Evolutionary conservation across 768 basidiomycete genomes (phyloP).

Genomic region (Pisolithus microcarpus): DNA sequence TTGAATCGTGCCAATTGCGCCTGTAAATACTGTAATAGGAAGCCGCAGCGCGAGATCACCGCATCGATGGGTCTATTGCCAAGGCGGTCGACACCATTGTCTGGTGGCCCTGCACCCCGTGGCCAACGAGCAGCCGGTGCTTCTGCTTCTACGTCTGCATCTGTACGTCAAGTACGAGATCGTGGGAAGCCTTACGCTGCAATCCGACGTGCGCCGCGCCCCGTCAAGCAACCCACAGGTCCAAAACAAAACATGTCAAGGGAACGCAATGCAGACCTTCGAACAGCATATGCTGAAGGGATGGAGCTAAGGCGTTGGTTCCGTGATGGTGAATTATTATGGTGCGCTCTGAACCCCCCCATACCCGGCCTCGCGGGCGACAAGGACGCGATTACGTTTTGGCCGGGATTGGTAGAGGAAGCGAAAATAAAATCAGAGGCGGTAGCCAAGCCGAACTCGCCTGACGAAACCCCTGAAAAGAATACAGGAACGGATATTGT

Average conservation of each 20-base stretch:
- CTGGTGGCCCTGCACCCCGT: slow-evolving; percentile 20
- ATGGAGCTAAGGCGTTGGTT: slow-evolving; percentile 51
- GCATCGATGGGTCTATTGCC: slow-evolving; percentile 44
- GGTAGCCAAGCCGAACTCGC: slow-evolving; percentile 20
- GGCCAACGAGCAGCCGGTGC: slow-evolving; percentile 7
- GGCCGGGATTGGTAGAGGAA: slow-evolving; percentile 69
- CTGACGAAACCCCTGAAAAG: not conserved
- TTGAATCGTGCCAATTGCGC: slow-evolving; percentile 45
- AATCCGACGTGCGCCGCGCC: slow-evolving; percentile 32
- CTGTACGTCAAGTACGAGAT: slow-evolving; percentile 13
- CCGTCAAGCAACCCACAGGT: slow-evolving; percentile 26
- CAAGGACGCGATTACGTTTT: slow-evolving; percentile 50
- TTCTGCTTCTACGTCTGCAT: slow-evolving; percentile 14
- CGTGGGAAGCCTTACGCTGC: slow-evolving; percentile 34
- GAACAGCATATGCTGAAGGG: slow-evolving; percentile 44
- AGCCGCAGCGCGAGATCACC: slow-evolving; percentile 64
- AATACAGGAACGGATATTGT: not conserved
- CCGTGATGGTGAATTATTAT: slow-evolving; percentile 63
- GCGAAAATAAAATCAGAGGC: slow-evolving; percentile 42
- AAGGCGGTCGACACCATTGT: slow-evolving; percentile 27
- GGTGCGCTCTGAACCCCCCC: slow-evolving; percentile 52
- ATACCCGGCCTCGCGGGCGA: slow-evolving; percentile 36
- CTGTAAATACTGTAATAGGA: slow-evolving; percentile 74
- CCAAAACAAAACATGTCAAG: slow-evolving; percentile 47
- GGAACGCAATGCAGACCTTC: slow-evolving; percentile 59